Conservation (phyloP, 371 early-diverging fungal species). For the Coemansia sp. region DNA sequence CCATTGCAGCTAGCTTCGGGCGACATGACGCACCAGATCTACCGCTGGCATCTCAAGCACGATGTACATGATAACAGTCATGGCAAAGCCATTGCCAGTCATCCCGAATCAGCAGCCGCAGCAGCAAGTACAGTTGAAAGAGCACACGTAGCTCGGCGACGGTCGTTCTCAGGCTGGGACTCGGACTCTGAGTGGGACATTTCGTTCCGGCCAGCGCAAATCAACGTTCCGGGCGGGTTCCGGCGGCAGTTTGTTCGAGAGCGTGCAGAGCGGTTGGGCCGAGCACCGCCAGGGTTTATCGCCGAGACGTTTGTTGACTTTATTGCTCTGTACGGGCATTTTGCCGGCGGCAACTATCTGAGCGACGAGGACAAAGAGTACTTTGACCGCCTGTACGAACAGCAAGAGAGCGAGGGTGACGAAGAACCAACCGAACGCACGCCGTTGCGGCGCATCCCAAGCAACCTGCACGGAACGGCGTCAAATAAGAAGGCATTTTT, state of each 20-base stretch:
- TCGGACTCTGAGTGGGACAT: constrained; percentile 52
- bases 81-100: constrained; percentile 7
- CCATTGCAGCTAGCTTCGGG: constrained; percentile 66
- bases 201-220: constrained; percentile 27
- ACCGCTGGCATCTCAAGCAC: constrained; percentile 83
- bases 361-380: constrained; percentile 76
- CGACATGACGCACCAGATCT: constrained; percentile 82
- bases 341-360: constrained; percentile 89
- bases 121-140: constrained; percentile 9
- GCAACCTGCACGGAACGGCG: constrained; percentile 56
- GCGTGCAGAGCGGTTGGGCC: constrained; percentile 70
- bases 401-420: neutral
- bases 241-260: constrained; percentile 79
- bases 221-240: constrained; percentile 81
- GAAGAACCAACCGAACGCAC: constrained; percentile 16
- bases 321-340: constrained; percentile 89
- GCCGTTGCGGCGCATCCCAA: constrained; percentile 34
- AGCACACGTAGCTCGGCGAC: constrained; percentile 21
- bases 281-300: constrained; percentile 66
- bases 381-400: constrained; percentile 53
- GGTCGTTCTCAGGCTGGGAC: constrained; percentile 47
- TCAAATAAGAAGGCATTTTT: constrained; percentile 71
- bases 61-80: constrained; percentile 8
- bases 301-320: constrained; percentile 92
- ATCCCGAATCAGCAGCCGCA: constrained; percentile 16